A percentile compares a stretch with the other conserved stretches of the same genome.
phyloP scores from a whole-genome alignment of 768 basidiomycete species.

The Macrocybe gigantea region DNA sequence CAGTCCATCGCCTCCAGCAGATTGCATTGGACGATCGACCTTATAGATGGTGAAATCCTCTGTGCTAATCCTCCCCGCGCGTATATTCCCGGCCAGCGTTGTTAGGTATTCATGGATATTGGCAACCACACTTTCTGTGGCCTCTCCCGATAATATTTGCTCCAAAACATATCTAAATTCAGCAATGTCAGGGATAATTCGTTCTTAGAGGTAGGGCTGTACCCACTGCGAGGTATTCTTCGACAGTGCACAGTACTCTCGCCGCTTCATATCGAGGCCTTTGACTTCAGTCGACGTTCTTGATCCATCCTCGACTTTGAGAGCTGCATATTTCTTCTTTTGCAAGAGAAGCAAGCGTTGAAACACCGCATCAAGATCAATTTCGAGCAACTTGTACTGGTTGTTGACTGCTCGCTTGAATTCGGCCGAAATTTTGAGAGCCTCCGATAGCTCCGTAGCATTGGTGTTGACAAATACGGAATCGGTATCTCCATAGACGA shows the following conservation, averaged over 20 bases:
- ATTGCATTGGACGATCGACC: slow-evolving; percentile 34
- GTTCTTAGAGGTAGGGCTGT: not conserved
- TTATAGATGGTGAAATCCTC: slow-evolving; percentile 96
- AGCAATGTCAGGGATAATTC: not conserved
- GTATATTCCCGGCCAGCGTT: slow-evolving; percentile 70
- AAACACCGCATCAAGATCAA: slow-evolving; percentile 93
- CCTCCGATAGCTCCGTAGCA: slow-evolving; percentile 81
- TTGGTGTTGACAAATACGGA: slow-evolving; percentile 98
- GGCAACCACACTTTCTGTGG: slow-evolving; percentile 84
- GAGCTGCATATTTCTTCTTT: slow-evolving; percentile 98
- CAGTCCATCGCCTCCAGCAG: not conserved
- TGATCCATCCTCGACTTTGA: slow-evolving; percentile 85
- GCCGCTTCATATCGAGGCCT: slow-evolving; percentile 97
- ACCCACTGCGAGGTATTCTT: slow-evolving; percentile 90
- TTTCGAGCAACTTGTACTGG: slow-evolving; percentile 91
- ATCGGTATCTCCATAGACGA: slow-evolving; percentile 98
- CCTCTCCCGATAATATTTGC: slow-evolving; percentile 86
- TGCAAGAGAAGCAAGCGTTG: slow-evolving; percentile 87
- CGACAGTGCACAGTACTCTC: slow-evolving; percentile 90
- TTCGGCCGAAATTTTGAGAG: slow-evolving; percentile 83
- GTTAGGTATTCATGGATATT: slow-evolving; percentile 90
- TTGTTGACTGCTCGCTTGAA: slow-evolving; percentile 98
- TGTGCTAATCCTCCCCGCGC: slow-evolving; percentile 69
- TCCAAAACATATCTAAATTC: slow-evolving; percentile 76
- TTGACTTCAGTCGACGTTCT: slow-evolving; percentile 85